Evolutionary conservation across 495 filamentous ascomycete species (phyloP), one percentile per base, ranked within the genome.

Genomic region (Penicillium roqueforti): DNA sequence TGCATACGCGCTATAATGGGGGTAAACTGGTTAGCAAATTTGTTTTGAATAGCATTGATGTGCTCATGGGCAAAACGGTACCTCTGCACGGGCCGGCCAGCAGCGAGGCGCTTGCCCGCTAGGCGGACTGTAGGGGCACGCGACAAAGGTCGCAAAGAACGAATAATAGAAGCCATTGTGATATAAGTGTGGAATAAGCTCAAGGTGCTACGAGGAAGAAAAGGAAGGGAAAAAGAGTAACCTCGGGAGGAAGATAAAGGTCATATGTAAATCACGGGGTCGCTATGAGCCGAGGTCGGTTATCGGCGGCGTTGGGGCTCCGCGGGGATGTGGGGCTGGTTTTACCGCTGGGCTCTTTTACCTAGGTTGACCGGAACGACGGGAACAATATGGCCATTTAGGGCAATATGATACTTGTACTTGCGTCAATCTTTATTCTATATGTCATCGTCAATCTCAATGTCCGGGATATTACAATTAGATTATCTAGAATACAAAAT

Each of bases 121-220:
- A 78, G 59, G 25, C 78, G 68, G 52, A 74, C 65, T 50, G 77
- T 71, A 49, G 78, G 62, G 57, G 83, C 79, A 60, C 83, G 84
- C 58, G 84, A 78, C 61, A 87, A 77, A 40, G 88, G 87, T 56
- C 87, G 80, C 63, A 92, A 69, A 13, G 80, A 77, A 63, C 83
- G 83, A 38, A 79, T 71, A 58, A 92, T 76, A 36, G 87, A 86
- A 51, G 86, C 82, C 88, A 92, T 92, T 25, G 57, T 69, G 58
- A 55, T n/a, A 45, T 54, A 44, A 46, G 55, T 44, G 57, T 44
- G 53, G 45, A 20, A 25, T 37, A 47, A 32, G 19, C 36, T n/a
- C 28, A 31, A 43, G 26, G 44, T 28, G 36, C 29, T 34, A 23
- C 40, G 47, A 44, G 54, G 37, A 53, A 53, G 45, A 34, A 53